Evolutionary conservation across 2,329 filamentous ascomycete species (phyloP).

Genomic region (Pleurostoma richardsiae): DNA sequence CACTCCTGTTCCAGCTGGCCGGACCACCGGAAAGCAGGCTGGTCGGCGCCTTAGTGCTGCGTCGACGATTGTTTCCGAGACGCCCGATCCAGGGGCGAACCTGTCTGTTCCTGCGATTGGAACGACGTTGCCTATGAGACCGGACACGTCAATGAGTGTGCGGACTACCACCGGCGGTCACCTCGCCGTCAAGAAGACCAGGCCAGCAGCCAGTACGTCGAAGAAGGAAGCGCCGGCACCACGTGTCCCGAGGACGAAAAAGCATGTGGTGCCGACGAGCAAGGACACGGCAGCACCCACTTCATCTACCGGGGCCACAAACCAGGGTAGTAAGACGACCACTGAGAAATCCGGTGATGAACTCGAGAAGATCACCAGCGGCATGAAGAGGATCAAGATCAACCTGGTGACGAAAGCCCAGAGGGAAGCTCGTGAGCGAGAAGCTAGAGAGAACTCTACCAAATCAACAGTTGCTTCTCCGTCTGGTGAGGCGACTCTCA

Average conservation of each 20-base stretch:
- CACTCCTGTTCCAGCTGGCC: conserved; percentile 18
- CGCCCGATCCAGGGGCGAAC: conserved; percentile 13
- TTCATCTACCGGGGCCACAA: background rate
- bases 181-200: conserved; percentile 55
- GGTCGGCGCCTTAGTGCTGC: conserved; percentile 46
- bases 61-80: conserved; percentile 28
- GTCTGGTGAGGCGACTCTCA: background rate
- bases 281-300: conserved; percentile 7
- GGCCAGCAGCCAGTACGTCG: conserved; percentile 34
- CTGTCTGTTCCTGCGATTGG: conserved; percentile 16
- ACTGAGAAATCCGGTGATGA: conserved; percentile 24
- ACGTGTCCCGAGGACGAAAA: conserved; percentile 4
- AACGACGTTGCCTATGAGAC: conserved; percentile 34
- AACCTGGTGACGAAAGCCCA: conserved; percentile 46
- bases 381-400: conserved; percentile 60
- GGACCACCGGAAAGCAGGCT: conserved; percentile 22
- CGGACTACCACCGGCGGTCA: conserved; percentile 27
- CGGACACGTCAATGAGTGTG: conserved; percentile 36
- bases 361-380: conserved; percentile 49
- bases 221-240: conserved; percentile 32
- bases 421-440: conserved; percentile 23
- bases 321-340: conserved; percentile 1
- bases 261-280: conserved; percentile 5
- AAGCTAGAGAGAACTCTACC: conserved; percentile 6
- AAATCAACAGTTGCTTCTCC: background rate